Base-by-base conservation (phyloP, 1,284 basidiomycete genomes). In the Exobasidium rhododendri region DNA sequence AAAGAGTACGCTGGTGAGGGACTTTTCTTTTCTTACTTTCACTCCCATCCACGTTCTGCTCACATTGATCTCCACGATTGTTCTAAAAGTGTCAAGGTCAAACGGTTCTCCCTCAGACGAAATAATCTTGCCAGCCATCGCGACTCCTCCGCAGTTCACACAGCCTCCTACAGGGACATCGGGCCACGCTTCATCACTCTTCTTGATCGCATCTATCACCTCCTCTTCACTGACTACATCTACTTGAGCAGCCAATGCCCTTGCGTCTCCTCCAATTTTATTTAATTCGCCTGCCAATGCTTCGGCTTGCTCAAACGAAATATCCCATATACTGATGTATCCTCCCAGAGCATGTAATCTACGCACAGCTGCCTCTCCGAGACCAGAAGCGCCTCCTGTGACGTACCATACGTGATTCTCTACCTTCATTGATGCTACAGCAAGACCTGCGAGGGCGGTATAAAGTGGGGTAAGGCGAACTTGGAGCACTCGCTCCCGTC, bases 131-230 rank as follows among this genome's bases (percentile, higher is more conserved):
- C 77, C 80, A 0, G 68, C 78, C 74, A 79, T 79, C 3, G 70
- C 79, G 0, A 81, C 74, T 0, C 80, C 81, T 2, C 74, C 80
- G 30, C 73, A 75, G 58, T 80, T 77, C 13, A 81, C 71, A 4
- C 77, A 74, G 0, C 81, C 81, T 1, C 78, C 80, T 22, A 80
- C 75, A 1, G 35, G 52, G 2, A 62, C 46, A 0, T 53, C 57
- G 1, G 67, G 53, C 70, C 73, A 80, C 3, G 61, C n/a, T 22
- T 57, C 20, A 46, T 77, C 74, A 4, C 62, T 63, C 29, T 43
- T 64, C 1, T 35, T 49, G 56, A 81, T 69, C 0, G 79, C 80
- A 1, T 32, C 49, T 2, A 35, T 22, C 0, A 81, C 71, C 17
- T 62, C 69, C 1, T 73, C 70, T 49, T 77, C 74, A 4, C 69